Evolutionary conservation across 164 flowering plant genomes (phyloP).

Genomic region (Piper betle): DNA sequence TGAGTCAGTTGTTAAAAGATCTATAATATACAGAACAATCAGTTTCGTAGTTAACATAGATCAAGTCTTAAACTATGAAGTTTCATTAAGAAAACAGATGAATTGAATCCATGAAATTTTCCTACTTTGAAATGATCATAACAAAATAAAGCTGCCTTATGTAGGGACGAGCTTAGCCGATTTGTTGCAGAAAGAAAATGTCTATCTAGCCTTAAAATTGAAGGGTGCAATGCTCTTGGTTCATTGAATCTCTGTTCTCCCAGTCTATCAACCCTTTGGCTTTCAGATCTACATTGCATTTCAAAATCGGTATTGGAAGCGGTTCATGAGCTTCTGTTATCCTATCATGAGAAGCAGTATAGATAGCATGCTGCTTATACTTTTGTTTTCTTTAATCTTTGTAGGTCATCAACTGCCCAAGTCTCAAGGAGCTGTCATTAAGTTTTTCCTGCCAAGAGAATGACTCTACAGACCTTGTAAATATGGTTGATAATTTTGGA

Average conservation of each 20-base stretch:
- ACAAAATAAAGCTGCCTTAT: conserved; percentile 3
- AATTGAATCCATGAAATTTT: not conserved
- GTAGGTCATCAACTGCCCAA: conserved; percentile 82
- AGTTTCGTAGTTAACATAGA: too few species aligned
- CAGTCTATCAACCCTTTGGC: conserved; percentile 78
- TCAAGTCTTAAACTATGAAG: too few species aligned
- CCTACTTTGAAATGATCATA: not conserved
- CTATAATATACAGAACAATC: too few species aligned
- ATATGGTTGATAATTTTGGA: conserved; percentile 56
- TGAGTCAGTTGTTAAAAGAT: too few species aligned
- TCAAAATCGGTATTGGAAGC: conserved; percentile 57
- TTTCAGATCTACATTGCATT: conserved; percentile 69
- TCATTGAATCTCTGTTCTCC: conserved; percentile 50
- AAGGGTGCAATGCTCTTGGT: conserved; percentile 78
- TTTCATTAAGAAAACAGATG: not conserved
- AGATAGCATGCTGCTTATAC: not conserved
- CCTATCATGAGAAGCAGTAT: not conserved
- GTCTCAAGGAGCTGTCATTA: conserved; percentile 72
- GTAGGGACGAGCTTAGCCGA: conserved; percentile 86
- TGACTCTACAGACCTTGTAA: conserved; percentile 64
- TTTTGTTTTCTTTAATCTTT: not conserved
- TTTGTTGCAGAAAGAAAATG: conserved; percentile 77
- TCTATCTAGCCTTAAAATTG: conserved; percentile 76
- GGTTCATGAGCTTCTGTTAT: not conserved
- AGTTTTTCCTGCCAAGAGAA: conserved; percentile 68